phyloP scores from a whole-genome alignment of 2,329 filamentous ascomycete species.

The Microdochium trichocladiopsis region DNA sequence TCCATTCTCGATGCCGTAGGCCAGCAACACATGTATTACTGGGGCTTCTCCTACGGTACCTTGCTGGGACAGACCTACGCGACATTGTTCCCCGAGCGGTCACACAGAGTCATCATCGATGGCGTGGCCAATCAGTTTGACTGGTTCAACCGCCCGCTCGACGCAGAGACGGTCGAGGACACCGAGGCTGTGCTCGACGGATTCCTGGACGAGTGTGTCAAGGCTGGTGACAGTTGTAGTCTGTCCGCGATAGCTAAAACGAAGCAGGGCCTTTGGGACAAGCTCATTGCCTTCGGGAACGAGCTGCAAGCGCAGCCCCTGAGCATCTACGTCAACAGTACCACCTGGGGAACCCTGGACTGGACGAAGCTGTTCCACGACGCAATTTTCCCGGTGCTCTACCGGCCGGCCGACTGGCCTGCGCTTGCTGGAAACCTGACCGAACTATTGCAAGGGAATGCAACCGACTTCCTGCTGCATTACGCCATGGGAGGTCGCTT shows the following conservation, averaged over 20 bases:
- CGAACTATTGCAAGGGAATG: conserved; percentile 29
- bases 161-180: conserved; percentile 29
- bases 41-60: conserved; percentile 32
- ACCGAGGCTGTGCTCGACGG: conserved; percentile 31
- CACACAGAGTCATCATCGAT: conserved; percentile 26
- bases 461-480: conserved; percentile 14
- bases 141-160: conserved; percentile 32
- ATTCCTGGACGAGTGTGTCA: conserved; percentile 38
- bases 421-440: conserved; percentile 24
- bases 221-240: conserved; percentile 37
- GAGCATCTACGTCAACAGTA: conserved; percentile 32
- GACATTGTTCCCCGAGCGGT: conserved; percentile 24
- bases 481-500: neutral
- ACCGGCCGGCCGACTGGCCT: conserved; percentile 28
- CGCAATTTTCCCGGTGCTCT: conserved; percentile 30
- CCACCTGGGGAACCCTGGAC: conserved; percentile 28
- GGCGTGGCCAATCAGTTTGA: conserved; percentile 24
- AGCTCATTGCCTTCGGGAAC: conserved; percentile 22
- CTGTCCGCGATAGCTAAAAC: conserved; percentile 28
- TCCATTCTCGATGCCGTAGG: conserved; percentile 35
- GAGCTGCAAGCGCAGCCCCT: conserved; percentile 29
- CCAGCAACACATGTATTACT: conserved; percentile 28
- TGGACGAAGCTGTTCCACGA: conserved; percentile 24
- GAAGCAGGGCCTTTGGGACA: conserved; percentile 22
- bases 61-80: conserved; percentile 32